These are phyloP conservation scores for Fragilaria crotonensis DNA, from an alignment of 108 stramenopile species.

Conservation along the genomic window DNA sequence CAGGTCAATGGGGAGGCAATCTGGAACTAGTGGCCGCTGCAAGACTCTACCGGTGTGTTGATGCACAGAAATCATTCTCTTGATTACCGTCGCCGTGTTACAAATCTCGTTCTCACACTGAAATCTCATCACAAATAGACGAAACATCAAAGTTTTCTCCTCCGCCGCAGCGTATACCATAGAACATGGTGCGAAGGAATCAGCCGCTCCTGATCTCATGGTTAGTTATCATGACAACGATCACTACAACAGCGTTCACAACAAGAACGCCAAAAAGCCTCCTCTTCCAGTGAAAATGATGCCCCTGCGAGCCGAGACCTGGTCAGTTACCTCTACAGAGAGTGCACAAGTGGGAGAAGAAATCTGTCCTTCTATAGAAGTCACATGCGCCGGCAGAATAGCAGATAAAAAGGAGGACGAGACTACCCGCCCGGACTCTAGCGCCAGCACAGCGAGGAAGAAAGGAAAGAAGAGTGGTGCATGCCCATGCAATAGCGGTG, in stretches of 20 bases:
- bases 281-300: slow-evolving; percentile 6
- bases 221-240: slow-evolving; percentile 77
- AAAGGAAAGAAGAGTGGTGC: slow-evolving; percentile 30
- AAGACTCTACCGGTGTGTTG: slow-evolving; percentile 46
- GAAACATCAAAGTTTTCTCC: slow-evolving; percentile 65
- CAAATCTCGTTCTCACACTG: too few species aligned
- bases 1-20: slow-evolving; percentile 78
- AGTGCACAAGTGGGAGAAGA: slow-evolving; percentile 6
- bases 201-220: slow-evolving; percentile 37
- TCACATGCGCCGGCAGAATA: neutral
- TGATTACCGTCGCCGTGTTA: too few species aligned
- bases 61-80: too few species aligned
- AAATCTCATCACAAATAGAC: too few species aligned
- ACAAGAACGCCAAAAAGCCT: slow-evolving; percentile 7
- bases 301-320: too few species aligned
- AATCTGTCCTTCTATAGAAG: neutral
- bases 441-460: neutral
- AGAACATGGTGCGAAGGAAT: slow-evolving; percentile 26
- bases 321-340: too few species aligned
- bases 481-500: slow-evolving; percentile 63
- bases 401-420: slow-evolving; percentile 1
- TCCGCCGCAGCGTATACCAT: slow-evolving; percentile 56
- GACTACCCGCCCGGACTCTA: neutral
- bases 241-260: slow-evolving; percentile 79
- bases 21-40: slow-evolving; percentile 78